phyloP scores from a whole-genome alignment of 2,329 filamentous ascomycete genomes.

The Thielaviopsis populi region DNA sequence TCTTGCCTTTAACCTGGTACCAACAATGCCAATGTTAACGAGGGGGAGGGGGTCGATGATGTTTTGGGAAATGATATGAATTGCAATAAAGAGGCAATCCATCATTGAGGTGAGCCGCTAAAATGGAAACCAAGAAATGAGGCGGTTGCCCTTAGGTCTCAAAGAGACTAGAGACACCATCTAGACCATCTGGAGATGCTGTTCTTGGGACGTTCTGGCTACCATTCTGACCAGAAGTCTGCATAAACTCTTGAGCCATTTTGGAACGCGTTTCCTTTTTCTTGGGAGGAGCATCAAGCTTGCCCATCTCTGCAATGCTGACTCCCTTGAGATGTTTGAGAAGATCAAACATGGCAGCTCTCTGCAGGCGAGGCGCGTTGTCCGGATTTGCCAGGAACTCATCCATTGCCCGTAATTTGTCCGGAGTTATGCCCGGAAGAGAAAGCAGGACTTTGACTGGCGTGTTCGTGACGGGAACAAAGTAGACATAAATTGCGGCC shows the following conservation, averaged over 20 bases:
- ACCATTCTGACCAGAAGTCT: conserved; percentile 26
- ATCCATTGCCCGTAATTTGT: conserved; percentile 51
- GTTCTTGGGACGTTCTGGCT: conserved; percentile 19
- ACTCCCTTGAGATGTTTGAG: conserved; percentile 78
- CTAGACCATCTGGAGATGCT: conserved; percentile 35
- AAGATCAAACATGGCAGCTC: conserved; percentile 68
- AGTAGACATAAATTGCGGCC: conserved; percentile 66
- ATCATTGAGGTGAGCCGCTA: background rate
- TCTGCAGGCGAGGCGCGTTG: conserved; percentile 57
- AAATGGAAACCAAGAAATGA: background rate
- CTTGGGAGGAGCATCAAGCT: conserved; percentile 45
- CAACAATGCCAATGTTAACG: no score
- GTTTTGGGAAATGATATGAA: background rate
- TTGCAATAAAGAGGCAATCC: background rate
- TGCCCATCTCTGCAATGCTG: conserved; percentile 85
- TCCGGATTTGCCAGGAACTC: conserved; percentile 42
- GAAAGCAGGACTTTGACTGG: conserved; percentile 63
- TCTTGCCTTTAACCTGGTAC: background rate
- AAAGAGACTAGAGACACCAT: conserved; percentile 41
- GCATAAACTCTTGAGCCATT: conserved; percentile 55
- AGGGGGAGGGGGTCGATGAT: background rate
- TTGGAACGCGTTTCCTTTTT: conserved; percentile 37
- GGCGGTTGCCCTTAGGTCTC: conserved; percentile 21
- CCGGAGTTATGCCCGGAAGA: conserved; percentile 58
- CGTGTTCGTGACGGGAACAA: conserved; percentile 52